Conservation (phyloP, 2,329 filamentous ascomycete species). For the Aspergillus sp. region DNA sequence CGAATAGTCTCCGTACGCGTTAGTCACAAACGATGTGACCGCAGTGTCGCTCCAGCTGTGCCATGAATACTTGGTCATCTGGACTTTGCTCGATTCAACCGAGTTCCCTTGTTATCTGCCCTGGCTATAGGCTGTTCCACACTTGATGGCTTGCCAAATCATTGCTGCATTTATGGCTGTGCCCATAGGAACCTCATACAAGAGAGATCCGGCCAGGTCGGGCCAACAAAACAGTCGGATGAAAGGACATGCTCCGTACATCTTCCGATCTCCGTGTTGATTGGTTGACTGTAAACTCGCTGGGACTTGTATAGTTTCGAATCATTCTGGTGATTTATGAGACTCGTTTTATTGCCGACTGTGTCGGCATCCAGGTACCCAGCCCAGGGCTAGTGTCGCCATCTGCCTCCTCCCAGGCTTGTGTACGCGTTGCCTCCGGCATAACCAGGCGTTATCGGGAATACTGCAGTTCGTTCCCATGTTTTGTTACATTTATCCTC, state of each 20-base stretch:
- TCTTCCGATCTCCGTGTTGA: conserved; percentile 5
- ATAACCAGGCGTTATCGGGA: conserved; percentile 35
- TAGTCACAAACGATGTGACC: conserved; percentile 11
- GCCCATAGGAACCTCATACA: not conserved
- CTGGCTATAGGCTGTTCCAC: not conserved
- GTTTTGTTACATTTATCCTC: conserved; percentile 16
- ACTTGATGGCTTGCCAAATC: conserved; percentile 1
- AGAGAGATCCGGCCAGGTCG: not conserved
- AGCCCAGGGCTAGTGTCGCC: conserved; percentile 6
- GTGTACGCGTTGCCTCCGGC: conserved; percentile 24
- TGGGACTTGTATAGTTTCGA: not conserved
- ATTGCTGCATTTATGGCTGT: not conserved
- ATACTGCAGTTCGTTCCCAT: conserved; percentile 26
- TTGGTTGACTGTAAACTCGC: not conserved
- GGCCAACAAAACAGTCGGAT: not conserved
- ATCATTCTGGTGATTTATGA: not conserved
- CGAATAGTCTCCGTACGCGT: conserved; percentile 17
- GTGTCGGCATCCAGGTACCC: not conserved
- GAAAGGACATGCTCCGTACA: not conserved
- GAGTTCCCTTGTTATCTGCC: conserved; percentile 10
- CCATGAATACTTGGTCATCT: conserved; percentile 17
- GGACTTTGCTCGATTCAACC: conserved; percentile 18
- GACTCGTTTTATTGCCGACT: conserved; percentile 6
- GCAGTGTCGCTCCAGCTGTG: conserved; percentile 16
- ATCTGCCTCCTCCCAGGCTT: conserved; percentile 12